Conservation (phyloP, 129 eudicot species). For the Centrapalus pauciflorus region DNA sequence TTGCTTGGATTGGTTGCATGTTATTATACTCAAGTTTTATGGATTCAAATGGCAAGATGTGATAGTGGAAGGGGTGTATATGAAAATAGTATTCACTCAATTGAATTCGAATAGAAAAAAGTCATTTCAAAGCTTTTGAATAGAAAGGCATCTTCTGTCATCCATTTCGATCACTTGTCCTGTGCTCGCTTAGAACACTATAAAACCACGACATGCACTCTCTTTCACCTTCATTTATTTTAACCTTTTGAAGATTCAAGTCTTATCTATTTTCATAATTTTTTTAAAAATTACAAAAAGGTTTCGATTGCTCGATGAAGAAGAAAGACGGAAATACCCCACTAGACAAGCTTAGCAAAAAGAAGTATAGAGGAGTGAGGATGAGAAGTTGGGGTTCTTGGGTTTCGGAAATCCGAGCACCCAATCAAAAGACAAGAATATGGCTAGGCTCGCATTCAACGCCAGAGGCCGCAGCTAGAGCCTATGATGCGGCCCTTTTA, state of each 20-base stretch:
- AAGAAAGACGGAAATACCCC: conserved; percentile 1
- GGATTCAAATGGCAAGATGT: conserved; percentile 6
- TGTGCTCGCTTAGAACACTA: conserved; percentile 20
- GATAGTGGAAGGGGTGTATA: conserved; percentile 17
- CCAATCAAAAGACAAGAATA: conserved; percentile 91
- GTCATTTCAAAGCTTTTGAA: conserved; percentile 14
- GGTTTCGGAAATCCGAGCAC: conserved; percentile 91
- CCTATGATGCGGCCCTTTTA: conserved; percentile 87
- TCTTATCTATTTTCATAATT: neutral
- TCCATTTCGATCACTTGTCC: conserved; percentile 28
- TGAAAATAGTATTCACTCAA: neutral
- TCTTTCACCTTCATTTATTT: conserved; percentile 28
- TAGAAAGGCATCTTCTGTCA: conserved; percentile 29
- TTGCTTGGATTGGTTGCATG: neutral
- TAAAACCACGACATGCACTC: conserved; percentile 11
- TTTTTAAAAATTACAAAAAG: neutral
- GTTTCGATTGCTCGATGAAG: conserved; percentile 18
- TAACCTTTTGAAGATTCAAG: neutral
- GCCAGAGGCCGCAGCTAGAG: conserved; percentile 94
- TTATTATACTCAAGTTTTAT: conserved; percentile 2
- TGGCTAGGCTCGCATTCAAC: conserved; percentile 96
- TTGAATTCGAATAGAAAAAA: conserved; percentile 7
- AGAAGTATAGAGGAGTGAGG: conserved; percentile 83
- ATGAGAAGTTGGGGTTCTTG: conserved; percentile 98
- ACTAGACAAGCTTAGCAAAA: conserved; percentile 29